Conservation (phyloP, 1,139 yeast genomes). For the Taphrina wiesneri region DNA sequence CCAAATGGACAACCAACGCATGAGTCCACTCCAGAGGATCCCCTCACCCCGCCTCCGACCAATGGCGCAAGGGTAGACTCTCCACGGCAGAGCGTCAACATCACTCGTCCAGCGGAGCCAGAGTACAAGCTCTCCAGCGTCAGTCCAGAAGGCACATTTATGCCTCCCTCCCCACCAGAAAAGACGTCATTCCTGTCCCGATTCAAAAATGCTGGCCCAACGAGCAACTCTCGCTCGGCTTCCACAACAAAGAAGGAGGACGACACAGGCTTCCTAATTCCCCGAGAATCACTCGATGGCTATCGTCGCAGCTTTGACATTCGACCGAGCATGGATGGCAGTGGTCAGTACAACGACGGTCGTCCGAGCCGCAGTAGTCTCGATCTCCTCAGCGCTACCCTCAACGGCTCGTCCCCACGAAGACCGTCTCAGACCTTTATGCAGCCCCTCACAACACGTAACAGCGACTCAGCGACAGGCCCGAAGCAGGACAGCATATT, state of each 20-base stretch:
- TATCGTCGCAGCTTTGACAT: slow-evolving; percentile 33
- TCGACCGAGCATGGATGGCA: slow-evolving; percentile 30
- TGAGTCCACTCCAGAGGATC: not conserved
- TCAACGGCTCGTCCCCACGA: not conserved
- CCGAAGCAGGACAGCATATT: not conserved
- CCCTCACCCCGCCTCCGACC: slow-evolving; percentile 12
- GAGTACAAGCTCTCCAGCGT: slow-evolving; percentile 30
- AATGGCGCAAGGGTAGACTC: not conserved
- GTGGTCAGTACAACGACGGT: slow-evolving; percentile 1
- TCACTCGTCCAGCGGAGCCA: slow-evolving; percentile 22
- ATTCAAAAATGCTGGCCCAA: not conserved
- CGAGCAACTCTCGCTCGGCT: not conserved
- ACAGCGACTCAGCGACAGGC: not conserved
- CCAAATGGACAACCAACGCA: not conserved
- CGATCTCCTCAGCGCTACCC: slow-evolving; percentile 12
- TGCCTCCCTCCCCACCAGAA: slow-evolving; percentile 31
- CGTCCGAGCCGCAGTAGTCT: slow-evolving; percentile 26
- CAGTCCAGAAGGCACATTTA: slow-evolving; percentile 28
- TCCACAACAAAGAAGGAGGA: slow-evolving; percentile 14
- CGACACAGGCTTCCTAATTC: slow-evolving; percentile 40
- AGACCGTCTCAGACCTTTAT: slow-evolving; percentile 1
- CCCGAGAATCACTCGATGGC: slow-evolving; percentile 39
- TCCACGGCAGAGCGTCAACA: slow-evolving; percentile 19
- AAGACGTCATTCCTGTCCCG: slow-evolving; percentile 31
- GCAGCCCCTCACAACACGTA: not conserved